Percentiles rank a stretch among this genome's conserved stretches.
Evolutionary conservation across 164 flowering plant genomes (phyloP).

Genomic region (Umbellularia californica): DNA sequence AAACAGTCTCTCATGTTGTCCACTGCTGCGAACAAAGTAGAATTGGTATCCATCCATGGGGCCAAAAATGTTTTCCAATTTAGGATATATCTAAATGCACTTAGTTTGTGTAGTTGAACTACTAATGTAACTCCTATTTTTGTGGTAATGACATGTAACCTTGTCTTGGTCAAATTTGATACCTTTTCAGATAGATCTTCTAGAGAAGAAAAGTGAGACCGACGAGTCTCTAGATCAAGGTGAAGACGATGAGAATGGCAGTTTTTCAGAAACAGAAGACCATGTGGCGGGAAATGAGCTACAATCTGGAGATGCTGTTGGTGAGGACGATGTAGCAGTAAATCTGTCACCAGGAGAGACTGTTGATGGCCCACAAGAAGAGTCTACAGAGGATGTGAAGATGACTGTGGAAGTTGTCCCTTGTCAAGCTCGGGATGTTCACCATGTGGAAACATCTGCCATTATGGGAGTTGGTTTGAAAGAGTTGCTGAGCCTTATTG

Average conservation of each 20-base stretch:
- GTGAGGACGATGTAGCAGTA: conserved; percentile 17
- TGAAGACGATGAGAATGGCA: conserved; percentile 19
- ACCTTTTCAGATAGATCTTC: conserved; percentile 55
- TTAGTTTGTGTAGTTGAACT: too few relatives aligned
- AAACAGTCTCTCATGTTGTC: too few relatives aligned
- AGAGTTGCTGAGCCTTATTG: conserved; percentile 67
- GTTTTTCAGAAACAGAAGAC: conserved; percentile 23
- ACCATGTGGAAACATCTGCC: conserved; percentile 71
- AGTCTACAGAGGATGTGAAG: conserved; percentile 8
- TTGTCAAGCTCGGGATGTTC: conserved; percentile 22
- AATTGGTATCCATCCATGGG: too few relatives aligned
- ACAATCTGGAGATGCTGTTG: conserved; percentile 14
- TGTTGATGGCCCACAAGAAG: conserved; percentile 20
- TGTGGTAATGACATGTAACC: background rate
- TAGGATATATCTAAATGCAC: too few relatives aligned
- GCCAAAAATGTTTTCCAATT: too few relatives aligned
- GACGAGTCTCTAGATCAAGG: conserved; percentile 27
- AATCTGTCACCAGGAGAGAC: conserved; percentile 18
- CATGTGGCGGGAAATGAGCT: conserved; percentile 13
- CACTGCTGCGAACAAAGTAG: too few relatives aligned
- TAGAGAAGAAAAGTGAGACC: conserved; percentile 25
- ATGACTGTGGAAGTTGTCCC: conserved; percentile 17
- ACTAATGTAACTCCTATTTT: too few relatives aligned
- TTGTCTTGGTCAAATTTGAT: background rate
- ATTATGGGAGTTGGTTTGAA: conserved; percentile 77